These are phyloP conservation scores for Solanum paucissectum DNA, from an alignment of 257 asterid genomes.

Conservation along the genomic window DNA sequence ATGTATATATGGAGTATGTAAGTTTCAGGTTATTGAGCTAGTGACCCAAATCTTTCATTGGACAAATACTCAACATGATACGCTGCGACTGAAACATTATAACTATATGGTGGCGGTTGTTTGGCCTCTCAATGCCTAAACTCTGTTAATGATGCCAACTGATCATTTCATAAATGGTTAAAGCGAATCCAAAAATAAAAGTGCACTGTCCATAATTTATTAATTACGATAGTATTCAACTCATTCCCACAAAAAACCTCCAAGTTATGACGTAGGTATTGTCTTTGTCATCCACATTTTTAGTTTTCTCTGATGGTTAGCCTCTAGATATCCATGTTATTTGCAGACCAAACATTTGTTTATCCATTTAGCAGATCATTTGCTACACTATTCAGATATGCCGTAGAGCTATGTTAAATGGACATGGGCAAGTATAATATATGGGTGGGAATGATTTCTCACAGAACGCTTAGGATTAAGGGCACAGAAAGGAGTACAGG, in stretches of 20 bases:
- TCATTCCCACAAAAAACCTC: neutral
- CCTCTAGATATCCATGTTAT: neutral
- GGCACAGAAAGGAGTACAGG: neutral
- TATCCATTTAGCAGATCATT: neutral
- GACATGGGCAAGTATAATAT: too few species aligned
- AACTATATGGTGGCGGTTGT: neutral
- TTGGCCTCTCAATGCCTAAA: neutral
- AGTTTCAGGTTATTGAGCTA: neutral
- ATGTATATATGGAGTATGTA: too few species aligned
- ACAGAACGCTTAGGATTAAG: neutral
- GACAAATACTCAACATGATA: neutral
- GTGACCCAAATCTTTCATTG: neutral
- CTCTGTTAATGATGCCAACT: neutral
- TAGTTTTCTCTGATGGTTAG: neutral
- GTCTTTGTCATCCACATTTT: neutral
- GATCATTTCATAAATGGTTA: neutral
- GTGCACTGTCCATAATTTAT: neutral
- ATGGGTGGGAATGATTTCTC: neutral
- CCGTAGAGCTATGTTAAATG: neutral
- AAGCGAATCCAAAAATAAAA: neutral
- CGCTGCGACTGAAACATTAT: neutral
- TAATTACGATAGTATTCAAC: neutral
- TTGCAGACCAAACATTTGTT: neutral
- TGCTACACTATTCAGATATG: neutral
- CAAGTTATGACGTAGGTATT: neutral